These are phyloP conservation scores for Cyathus pygmaeus DNA, from an alignment of 1,284 basidiomycete species.

Conservation along the genomic window DNA sequence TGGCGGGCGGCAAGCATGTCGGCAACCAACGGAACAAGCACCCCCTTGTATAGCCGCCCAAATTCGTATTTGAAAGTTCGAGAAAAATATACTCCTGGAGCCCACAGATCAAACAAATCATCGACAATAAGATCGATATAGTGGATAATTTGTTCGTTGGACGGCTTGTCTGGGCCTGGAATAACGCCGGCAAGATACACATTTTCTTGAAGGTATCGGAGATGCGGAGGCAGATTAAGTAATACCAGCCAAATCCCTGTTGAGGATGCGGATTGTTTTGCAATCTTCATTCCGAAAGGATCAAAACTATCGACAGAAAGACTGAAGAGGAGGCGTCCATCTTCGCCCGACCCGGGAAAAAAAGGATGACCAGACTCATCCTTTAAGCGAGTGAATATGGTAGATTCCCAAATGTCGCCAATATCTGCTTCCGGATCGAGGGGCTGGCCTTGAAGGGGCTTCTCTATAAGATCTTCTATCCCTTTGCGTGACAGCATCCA, in stretches of 20 bases:
- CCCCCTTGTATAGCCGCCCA: conserved; percentile 12
- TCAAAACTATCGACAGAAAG: conserved; percentile 34
- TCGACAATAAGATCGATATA: conserved; percentile 18
- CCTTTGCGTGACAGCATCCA: conserved; percentile 19
- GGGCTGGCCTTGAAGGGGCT: conserved; percentile 5
- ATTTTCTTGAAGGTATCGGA: conserved; percentile 30
- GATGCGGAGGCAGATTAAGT: conserved; percentile 29
- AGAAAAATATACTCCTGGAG: conserved; percentile 26
- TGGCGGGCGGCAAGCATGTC: conserved; percentile 24
- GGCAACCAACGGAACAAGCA: conserved; percentile 20
- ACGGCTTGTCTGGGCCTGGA: conserved; percentile 25
- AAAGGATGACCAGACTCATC: conserved; percentile 18
- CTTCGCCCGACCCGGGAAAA: conserved; percentile 8
- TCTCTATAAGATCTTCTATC: conserved; percentile 12
- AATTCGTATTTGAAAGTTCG: conserved; percentile 12
- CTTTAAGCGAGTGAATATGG: conserved; percentile 13
- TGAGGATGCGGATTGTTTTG: conserved; percentile 17
- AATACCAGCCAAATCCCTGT: conserved; percentile 28
- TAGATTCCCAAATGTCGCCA: conserved; percentile 27
- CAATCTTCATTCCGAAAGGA: conserved; percentile 28
- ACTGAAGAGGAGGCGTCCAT: conserved; percentile 22
- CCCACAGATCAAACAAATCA: conserved; percentile 27
- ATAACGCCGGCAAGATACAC: conserved; percentile 26
- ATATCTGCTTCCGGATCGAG: conserved; percentile 2
- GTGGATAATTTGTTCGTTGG: conserved; percentile 19